Evolutionary conservation across 345 rosid species (phyloP).

Genomic region (Kandelia obovata): DNA sequence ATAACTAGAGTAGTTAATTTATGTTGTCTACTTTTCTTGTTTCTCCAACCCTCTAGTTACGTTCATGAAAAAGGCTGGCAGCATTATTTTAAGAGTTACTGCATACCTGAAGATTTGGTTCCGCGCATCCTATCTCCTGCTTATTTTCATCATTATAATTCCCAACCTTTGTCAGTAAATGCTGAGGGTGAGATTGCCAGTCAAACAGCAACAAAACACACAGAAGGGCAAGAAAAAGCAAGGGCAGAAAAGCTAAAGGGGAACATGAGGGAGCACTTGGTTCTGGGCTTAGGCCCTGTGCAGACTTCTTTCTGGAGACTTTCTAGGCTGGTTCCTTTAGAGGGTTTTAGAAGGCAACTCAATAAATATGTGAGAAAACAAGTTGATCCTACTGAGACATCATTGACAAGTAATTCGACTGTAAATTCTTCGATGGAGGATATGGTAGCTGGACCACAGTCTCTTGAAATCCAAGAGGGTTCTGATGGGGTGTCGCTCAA

Average conservation of each 20-base stretch:
- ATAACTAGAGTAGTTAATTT: not conserved
- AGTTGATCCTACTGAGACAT: constrained; percentile 40
- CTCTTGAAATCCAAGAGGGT: constrained; percentile 95
- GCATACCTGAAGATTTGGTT: constrained; percentile 96
- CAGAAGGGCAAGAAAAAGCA: constrained; percentile 38
- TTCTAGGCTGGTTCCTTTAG: constrained; percentile 83
- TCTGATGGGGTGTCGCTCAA: constrained; percentile 88
- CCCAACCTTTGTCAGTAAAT: constrained; percentile 46
- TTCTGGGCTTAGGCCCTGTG: constrained; percentile 91
- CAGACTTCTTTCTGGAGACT: constrained; percentile 94
- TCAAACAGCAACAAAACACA: constrained; percentile 32
- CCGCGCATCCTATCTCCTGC: constrained; percentile 95
- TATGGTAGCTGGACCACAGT: constrained; percentile 63
- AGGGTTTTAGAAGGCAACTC: constrained; percentile 58
- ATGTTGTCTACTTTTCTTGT: constrained; percentile 5
- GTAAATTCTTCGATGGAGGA: constrained; percentile 49
- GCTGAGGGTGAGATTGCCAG: constrained; percentile 41
- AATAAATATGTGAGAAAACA: constrained; percentile 56
- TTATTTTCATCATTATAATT: constrained; percentile 89
- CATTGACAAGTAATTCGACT: constrained; percentile 36
- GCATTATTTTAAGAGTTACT: constrained; percentile 85
- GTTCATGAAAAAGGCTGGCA: constrained; percentile 93
- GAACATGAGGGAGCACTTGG: constrained; percentile 64
- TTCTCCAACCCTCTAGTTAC: constrained; percentile 41
- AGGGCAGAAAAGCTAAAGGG: constrained; percentile 45